Evolutionary conservation across 768 basidiomycete genomes (phyloP).

Genomic region (Baorangia bicolor): DNA sequence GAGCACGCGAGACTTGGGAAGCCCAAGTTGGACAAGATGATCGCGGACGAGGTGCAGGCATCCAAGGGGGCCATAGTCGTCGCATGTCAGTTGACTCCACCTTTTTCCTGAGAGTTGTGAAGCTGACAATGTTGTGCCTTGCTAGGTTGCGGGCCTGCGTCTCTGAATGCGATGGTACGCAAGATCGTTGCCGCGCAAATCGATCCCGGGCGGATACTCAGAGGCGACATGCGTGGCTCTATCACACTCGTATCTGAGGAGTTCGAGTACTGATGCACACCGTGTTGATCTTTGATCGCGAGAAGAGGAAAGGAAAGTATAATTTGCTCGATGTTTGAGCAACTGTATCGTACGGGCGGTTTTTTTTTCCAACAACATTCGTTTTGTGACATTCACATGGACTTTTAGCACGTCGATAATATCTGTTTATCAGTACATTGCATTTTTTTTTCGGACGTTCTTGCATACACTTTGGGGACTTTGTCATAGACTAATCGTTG

Average conservation of each 20-base stretch:
- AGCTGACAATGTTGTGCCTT: neutral
- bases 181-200: slow-evolving; percentile 63
- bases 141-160: slow-evolving; percentile 72
- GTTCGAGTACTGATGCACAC: slow-evolving; percentile 50
- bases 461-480: no score
- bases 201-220: slow-evolving; percentile 48
- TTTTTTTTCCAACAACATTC: no score
- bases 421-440: no score
- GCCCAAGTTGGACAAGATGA: slow-evolving; percentile 59
- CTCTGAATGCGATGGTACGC: slow-evolving; percentile 66
- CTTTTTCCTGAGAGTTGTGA: no score
- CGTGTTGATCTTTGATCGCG: no score
- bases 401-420: no score
- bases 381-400: no score
- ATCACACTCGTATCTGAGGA: slow-evolving; percentile 67
- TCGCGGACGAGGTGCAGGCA: slow-evolving; percentile 61
- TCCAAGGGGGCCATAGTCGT: slow-evolving; percentile 60
- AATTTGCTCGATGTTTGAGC: no score
- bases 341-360: no score
- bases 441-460: no score
- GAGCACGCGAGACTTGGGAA: slow-evolving; percentile 66
- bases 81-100: slow-evolving; percentile 52
- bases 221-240: slow-evolving; percentile 56
- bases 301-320: no score
- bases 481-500: no score